Conservation (phyloP, 306 rosid genomes). For the Rosa rugosa region DNA sequence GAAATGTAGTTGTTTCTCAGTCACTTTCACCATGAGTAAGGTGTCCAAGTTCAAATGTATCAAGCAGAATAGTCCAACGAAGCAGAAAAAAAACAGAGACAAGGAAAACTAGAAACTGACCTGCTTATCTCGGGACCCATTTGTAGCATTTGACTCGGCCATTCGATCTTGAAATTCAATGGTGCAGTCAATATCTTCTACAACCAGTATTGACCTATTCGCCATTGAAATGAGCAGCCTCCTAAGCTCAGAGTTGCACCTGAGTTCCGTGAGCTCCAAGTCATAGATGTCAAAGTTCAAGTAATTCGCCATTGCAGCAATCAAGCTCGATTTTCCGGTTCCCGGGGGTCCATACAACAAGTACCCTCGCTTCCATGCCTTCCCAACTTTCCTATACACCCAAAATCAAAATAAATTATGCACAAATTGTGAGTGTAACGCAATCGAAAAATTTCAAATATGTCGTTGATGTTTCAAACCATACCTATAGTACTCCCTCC, state of each 20-base stretch:
- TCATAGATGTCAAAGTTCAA: slow-evolving; percentile 67
- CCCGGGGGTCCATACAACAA: slow-evolving; percentile 84
- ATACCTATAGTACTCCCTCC: slow-evolving; percentile 53
- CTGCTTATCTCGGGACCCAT: slow-evolving; percentile 15
- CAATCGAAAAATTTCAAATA: not conserved
- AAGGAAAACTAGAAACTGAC: slow-evolving; percentile 8
- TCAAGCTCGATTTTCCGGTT: slow-evolving; percentile 77
- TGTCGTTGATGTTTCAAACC: not conserved
- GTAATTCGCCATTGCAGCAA: slow-evolving; percentile 83
- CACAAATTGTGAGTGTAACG: not conserved
- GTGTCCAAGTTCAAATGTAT: not conserved
- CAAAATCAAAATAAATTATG: not conserved
- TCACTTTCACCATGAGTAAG: not conserved
- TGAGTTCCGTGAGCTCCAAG: slow-evolving; percentile 57
- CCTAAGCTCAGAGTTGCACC: slow-evolving; percentile 42
- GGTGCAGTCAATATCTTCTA: slow-evolving; percentile 82
- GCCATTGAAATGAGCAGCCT: slow-evolving; percentile 47
- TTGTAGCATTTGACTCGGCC: not conserved
- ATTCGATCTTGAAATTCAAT: slow-evolving; percentile 49
- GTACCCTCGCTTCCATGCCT: slow-evolving; percentile 87
- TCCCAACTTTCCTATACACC: slow-evolving; percentile 49
- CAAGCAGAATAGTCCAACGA: not conserved
- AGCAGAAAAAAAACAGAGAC: not conserved
- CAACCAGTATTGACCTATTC: slow-evolving; percentile 66
- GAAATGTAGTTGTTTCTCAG: not conserved